Evolutionary conservation across 768 basidiomycete genomes (phyloP).

Genomic region (Tricholomella constricta): DNA sequence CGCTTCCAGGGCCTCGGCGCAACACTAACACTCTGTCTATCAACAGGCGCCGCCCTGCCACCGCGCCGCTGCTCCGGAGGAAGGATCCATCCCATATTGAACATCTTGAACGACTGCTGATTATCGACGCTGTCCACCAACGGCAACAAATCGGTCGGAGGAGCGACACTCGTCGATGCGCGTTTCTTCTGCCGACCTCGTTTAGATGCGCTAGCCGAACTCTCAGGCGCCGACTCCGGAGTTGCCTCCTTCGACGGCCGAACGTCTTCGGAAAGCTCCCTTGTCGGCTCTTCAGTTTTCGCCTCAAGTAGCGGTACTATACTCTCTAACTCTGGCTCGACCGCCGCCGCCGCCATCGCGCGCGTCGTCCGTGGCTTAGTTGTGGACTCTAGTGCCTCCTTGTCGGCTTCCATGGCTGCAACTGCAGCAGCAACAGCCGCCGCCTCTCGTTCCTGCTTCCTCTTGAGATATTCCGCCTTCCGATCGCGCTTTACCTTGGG

Average conservation of each 20-base stretch:
- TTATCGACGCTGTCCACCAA: conserved; percentile 74
- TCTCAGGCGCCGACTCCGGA: not conserved
- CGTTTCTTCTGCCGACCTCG: conserved; percentile 23
- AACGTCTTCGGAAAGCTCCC: not conserved
- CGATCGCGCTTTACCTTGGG: conserved; percentile 40
- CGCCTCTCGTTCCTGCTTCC: conserved; percentile 11
- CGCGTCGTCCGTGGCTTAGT: conserved; percentile 48
- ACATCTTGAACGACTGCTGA: conserved; percentile 73
- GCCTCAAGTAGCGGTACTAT: conserved; percentile 31
- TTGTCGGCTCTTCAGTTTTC: conserved; percentile 33
- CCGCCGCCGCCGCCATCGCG: conserved; percentile 29
- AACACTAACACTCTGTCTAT: conserved; percentile 38
- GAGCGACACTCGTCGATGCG: conserved; percentile 9
- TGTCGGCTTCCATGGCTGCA: not conserved
- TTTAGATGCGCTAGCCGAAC: conserved; percentile 24
- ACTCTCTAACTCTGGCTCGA: not conserved
- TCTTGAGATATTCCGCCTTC: conserved; percentile 43
- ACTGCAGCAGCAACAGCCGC: conserved; percentile 22
- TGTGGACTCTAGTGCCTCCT: not conserved
- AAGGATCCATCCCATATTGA: conserved; percentile 88
- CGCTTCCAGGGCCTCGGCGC: conserved; percentile 58
- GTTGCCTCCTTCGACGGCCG: not conserved
- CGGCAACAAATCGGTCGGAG: conserved; percentile 43
- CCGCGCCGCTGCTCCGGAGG: conserved; percentile 72
- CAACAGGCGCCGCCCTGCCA: conserved; percentile 48